These are phyloP conservation scores for Musa itinerans DNA, from an alignment of 176 grass and related monocot species.

Conservation along the genomic window DNA sequence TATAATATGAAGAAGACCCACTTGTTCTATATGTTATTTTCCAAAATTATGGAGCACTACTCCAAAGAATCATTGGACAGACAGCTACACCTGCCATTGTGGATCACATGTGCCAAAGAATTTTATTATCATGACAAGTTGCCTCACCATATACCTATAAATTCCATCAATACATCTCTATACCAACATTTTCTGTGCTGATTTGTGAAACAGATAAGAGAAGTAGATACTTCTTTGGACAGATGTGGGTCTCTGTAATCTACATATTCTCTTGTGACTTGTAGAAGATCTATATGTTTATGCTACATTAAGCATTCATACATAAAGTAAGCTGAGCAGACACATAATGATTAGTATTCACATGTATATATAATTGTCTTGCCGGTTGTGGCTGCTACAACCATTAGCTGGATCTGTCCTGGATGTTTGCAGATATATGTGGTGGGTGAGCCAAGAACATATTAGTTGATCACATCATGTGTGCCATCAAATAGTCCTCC, in stretches of 20 bases:
- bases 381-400: slow-evolving; percentile 32
- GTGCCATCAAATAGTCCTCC: neutral
- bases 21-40: slow-evolving; percentile 46
- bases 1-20: slow-evolving; percentile 35
- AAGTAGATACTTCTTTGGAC: neutral
- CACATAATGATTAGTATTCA: slow-evolving; percentile 47
- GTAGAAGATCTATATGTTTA: neutral
- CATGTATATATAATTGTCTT: slow-evolving; percentile 12
- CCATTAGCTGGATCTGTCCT: slow-evolving; percentile 41
- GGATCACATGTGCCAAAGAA: slow-evolving; percentile 41
- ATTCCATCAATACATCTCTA: slow-evolving; percentile 16
- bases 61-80: slow-evolving; percentile 35
- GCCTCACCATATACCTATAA: slow-evolving; percentile 12
- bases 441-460: neutral
- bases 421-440: too few species aligned
- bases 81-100: slow-evolving; percentile 41
- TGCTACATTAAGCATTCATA: neutral
- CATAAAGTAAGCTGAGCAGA: neutral
- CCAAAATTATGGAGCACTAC: slow-evolving; percentile 37
- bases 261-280: neutral
- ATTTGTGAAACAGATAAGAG: neutral
- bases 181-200: neutral
- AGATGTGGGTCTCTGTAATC: neutral
- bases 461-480: neutral
- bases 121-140: slow-evolving; percentile 43